Base-by-base conservation (phyloP, 345 rosid species). In the Sonneratia caseolaris region DNA sequence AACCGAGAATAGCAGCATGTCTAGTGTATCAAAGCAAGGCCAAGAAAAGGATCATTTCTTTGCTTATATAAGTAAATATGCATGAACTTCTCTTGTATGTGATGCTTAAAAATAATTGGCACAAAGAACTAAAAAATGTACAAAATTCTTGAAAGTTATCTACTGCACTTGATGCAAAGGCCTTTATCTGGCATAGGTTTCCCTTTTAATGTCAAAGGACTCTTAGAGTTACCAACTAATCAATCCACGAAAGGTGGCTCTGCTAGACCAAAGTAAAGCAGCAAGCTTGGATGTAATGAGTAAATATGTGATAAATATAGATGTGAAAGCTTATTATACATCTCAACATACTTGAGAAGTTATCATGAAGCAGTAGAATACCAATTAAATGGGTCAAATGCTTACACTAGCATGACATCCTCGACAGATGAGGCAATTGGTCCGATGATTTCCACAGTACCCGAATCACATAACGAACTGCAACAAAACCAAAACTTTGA, bases 401-500 rank as follows among this genome's bases (percentile, higher is more conserved):
- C 93, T 88, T 82, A 92, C 97, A 92, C 89, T 35, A 92, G 80
- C 68, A 83, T 74, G 79, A 82, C 81, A 84, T 92, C 97, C 84
- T 90, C 96, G 75, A 90, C 81, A 15, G 92, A 82, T 73, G 96
- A 88, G 69, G 96, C 81, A 80, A 92, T 79, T 38, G 97, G 96
- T 81, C 97, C 96, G 73, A 86, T 92, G 69, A 92, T 82, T 75
- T 82, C 94, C 76, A 92, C 96, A 57, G 97, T 90, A 68, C 94
- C 97, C 66, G 81, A 75, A 80, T 57, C 89, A 64, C 92, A 88
- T 61, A 87, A 69, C 3, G 97, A 82, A 73, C 97, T 92, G 86
- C 69, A 70, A 71, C 78, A 71, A 73, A 62, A 51, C 36, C 19
- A 35, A 68, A 37, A 38, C 68, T 37, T 49, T 37, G 59, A 53